Evolutionary conservation across 2,329 filamentous ascomycete genomes (phyloP).

Genomic region (Colletotrichum acutatum): DNA sequence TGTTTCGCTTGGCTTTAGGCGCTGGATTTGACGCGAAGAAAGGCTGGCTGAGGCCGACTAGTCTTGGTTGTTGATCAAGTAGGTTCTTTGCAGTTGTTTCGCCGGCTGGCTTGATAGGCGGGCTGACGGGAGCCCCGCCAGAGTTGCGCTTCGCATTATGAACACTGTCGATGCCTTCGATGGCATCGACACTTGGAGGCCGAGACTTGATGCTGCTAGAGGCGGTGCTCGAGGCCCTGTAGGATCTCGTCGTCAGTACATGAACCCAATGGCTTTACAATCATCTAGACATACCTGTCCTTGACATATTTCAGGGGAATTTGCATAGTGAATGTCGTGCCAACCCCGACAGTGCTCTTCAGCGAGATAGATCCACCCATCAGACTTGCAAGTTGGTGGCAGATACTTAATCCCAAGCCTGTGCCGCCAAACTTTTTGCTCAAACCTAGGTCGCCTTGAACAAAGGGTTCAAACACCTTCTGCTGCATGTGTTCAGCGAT

Average conservation of each 20-base stretch:
- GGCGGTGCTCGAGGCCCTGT: constrained; percentile 63
- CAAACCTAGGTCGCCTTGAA: constrained; percentile 89
- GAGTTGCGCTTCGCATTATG: constrained; percentile 25
- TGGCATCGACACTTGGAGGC: constrained; percentile 57
- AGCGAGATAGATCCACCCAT: constrained; percentile 85
- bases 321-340: constrained; percentile 84
- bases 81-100: constrained; percentile 55
- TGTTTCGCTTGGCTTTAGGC: constrained; percentile 46
- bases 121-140: constrained; percentile 20
- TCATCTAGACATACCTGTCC: constrained; percentile 66
- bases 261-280: too few species aligned
- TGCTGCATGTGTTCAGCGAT: constrained; percentile 82
- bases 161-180: constrained; percentile 45
- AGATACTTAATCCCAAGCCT: constrained; percentile 88
- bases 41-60: constrained; percentile 85
- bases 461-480: constrained; percentile 92
- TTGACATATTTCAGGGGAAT: constrained; percentile 84
- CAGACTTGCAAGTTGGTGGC: constrained; percentile 82
- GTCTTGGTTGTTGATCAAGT: constrained; percentile 76
- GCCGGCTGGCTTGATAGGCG: constrained; percentile 36
- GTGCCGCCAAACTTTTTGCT: constrained; percentile 93
- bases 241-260: constrained; percentile 16
- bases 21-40: constrained; percentile 72
- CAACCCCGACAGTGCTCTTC: constrained; percentile 76
- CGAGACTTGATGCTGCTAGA: constrained; percentile 65